Base-by-base conservation (phyloP, 1,139 yeast genomes). In the Hansenula sp. region DNA sequence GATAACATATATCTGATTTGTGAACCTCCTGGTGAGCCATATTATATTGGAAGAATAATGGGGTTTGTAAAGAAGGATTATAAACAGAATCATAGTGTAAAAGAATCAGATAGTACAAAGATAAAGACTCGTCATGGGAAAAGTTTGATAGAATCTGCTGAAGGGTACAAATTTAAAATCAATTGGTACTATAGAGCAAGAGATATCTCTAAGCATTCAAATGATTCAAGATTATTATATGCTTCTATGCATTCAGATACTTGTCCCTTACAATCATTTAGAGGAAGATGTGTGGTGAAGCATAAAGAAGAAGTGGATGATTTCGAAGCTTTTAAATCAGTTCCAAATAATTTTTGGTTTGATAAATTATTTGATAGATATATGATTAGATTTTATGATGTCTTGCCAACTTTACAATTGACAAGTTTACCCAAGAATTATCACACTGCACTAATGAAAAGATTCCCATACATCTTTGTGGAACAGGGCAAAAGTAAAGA, bases 11-110 rank as follows among this genome's bases (percentile, higher is more conserved):
- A 86, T 59, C 80, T 92, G 78, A 73, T 89, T 21, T 81, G 95
- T 48, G 97, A 88, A 59, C 97, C 97, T 1, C 92, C 96, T 0
- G 95, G 96, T 1, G 97, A 90, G 53, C 97, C 97, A 0, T 90
- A 86, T 64, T 89, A 87, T 55, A 77, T 92, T 36, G 97, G 95
- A 0, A 69, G 94, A 40, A 73, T 92, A 37, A 76, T 87, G 73
- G 95, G 90, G 21, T 88, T 89, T 58, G 77, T 74, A 14, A 61
- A 58, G 37, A 75, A 70, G 46, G 54, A 54, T 38, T 44, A 51
- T 3, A 60, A 59, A 31, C 52, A 43, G 20, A 39, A 40, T 1
- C 36, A 30, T 40, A 4, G 50, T 57, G 12, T 43, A 43, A 4
- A 21, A 3, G 36, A 42, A 3, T 6, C 16, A 9, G 16, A 32